phyloP scores from a whole-genome alignment of 2,329 filamentous ascomycete species.

The Chalaropsis thielavioides region DNA sequence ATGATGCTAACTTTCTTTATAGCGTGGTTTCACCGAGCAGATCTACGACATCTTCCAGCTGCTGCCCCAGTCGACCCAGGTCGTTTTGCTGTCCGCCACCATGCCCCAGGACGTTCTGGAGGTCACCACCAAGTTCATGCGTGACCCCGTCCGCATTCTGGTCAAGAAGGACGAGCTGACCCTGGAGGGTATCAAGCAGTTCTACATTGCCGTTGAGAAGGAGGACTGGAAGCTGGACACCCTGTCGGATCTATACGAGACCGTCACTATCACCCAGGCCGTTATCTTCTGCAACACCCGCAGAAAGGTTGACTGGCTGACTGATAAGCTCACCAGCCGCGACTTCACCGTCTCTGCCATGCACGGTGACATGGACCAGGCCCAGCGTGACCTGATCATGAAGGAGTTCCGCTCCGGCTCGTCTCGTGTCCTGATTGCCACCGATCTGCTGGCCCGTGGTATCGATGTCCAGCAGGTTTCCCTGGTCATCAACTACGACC shows the following conservation, averaged over 20 bases:
- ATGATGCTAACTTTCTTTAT: conserved; percentile 26
- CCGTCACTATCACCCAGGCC: conserved; percentile 96
- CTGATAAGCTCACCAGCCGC: conserved; percentile 94
- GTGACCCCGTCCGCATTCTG: conserved; percentile 93
- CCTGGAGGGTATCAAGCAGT: conserved; percentile 99
- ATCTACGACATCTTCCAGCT: conserved; percentile 99
- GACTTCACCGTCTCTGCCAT: conserved; percentile 99
- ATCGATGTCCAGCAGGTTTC: conserved; percentile 99
- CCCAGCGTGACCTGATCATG: conserved; percentile 98
- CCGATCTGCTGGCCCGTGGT: conserved; percentile 94
- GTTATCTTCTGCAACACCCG: conserved; percentile 99
- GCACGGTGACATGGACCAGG: conserved; percentile 99
- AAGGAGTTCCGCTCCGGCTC: conserved; percentile 99
- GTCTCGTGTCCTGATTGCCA: conserved; percentile 96
- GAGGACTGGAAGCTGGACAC: conserved; percentile 99
- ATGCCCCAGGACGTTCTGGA: conserved; percentile 98
- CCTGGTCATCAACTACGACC: conserved; percentile 99
- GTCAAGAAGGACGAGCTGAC: conserved; percentile 99
- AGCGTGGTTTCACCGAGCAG: conserved; percentile 98
- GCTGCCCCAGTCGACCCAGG: conserved; percentile 93
- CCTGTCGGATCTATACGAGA: conserved; percentile 97
- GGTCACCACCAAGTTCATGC: conserved; percentile 99
- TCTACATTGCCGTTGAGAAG: conserved; percentile 99
- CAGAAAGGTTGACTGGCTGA: conserved; percentile 99
- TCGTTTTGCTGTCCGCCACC: conserved; percentile 93